Evolutionary conservation across 1,284 basidiomycete species (phyloP).

Genomic region (Austroboletus novae-zelandiae): DNA sequence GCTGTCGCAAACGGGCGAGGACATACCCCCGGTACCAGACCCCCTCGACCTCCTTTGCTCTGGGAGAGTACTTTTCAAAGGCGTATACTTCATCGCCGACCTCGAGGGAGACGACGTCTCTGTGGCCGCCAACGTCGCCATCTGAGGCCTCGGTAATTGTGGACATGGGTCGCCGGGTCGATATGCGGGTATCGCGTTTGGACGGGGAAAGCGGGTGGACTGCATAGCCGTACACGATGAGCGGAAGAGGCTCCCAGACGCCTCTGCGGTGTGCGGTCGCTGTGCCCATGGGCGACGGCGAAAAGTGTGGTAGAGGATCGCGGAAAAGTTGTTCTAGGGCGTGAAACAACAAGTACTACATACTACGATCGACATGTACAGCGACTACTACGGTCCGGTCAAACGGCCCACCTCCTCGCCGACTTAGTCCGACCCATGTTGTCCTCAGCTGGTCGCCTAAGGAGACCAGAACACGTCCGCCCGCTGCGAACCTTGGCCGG

Average conservation of each 20-base stretch:
- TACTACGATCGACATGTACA: no score
- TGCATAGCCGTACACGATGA: conserved; percentile 82
- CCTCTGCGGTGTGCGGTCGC: conserved; percentile 33
- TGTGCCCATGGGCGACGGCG: conserved; percentile 20
- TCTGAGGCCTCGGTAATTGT: conserved; percentile 68
- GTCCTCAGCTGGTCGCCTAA: conserved; percentile 22
- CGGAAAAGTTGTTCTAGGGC: no score
- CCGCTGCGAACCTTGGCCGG: conserved; percentile 24
- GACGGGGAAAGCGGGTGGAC: conserved; percentile 74
- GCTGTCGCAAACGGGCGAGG: conserved; percentile 5
- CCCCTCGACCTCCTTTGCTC: conserved; percentile 70
- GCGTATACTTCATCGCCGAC: conserved; percentile 97
- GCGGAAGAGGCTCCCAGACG: conserved; percentile 77
- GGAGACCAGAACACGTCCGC: conserved; percentile 30
- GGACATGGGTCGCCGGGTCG: conserved; percentile 57
- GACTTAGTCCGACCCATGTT: conserved; percentile 11
- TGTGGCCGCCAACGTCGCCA: conserved; percentile 62
- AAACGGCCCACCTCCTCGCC: not conserved
- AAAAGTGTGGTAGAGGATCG: not conserved
- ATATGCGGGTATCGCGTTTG: conserved; percentile 68
- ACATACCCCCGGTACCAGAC: conserved; percentile 89
- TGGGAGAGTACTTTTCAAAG: conserved; percentile 84
- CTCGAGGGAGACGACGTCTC: conserved; percentile 78
- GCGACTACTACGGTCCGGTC: not conserved
- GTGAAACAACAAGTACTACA: no score